Percentiles rank a stretch among this genome's conserved stretches.
phyloP scores from a whole-genome alignment of 441 rosid genomes.

The Pelargonium myrrhifolium region DNA sequence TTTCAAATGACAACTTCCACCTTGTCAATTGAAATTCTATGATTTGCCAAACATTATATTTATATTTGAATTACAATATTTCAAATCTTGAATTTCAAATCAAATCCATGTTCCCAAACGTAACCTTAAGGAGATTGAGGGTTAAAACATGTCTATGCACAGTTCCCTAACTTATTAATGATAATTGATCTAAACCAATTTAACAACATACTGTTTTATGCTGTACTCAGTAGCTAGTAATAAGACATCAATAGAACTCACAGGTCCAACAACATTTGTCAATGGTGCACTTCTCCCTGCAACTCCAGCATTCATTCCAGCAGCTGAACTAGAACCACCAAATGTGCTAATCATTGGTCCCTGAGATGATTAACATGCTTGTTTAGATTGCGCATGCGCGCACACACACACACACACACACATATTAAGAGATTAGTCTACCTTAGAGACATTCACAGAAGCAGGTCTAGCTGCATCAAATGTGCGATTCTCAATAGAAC shows the following conservation, averaged over 20 bases:
- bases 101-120: too few relatives aligned
- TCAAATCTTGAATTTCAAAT: too few relatives aligned
- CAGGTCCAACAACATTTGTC: conserved; percentile 52
- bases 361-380: conserved; percentile 28
- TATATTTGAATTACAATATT: too few relatives aligned
- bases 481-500: conserved; percentile 53
- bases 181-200: background rate
- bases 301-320: conserved; percentile 37
- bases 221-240: background rate
- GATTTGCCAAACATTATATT: too few relatives aligned
- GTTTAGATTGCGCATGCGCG: conserved; percentile 11
- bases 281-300: conserved; percentile 45
- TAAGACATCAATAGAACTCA: conserved; percentile 20
- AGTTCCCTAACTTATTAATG: background rate
- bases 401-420: background rate
- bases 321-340: conserved; percentile 39
- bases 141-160: background rate
- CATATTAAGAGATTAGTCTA: conserved; percentile 20
- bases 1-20: too few relatives aligned
- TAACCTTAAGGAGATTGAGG: too few relatives aligned
- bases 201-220: background rate
- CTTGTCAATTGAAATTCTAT: too few relatives aligned
- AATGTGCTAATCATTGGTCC: conserved; percentile 42
- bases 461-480: conserved; percentile 57
- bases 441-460: conserved; percentile 54